Base-by-base conservation (phyloP, 225 moss, liverwort and hornwort genomes). In the Sphagnum contortum region DNA sequence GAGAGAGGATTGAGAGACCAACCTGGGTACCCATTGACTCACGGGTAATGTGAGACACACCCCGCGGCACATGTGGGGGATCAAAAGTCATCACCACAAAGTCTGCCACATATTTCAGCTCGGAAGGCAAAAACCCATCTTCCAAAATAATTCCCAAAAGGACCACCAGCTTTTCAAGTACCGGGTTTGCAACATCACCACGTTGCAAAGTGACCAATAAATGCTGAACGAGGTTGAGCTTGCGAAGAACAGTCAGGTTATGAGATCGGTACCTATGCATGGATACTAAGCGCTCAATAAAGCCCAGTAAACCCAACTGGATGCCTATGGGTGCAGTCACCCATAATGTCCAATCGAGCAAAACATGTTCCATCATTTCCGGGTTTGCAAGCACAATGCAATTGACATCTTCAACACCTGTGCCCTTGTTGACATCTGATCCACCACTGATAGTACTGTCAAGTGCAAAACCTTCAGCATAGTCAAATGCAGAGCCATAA, bases 51-150 rank as follows among this genome's bases (percentile, higher is more conserved):
- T 79, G 77, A 47, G 88, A 73, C 47, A 83, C 71, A 75, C 85
- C 83, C 64, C 83, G 70, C 9, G 76, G 75, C 69, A 87, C 81
- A 80, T 86, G 88, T 59, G 92, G 89, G 29, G 92, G 92, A 73
- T 93, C 87, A 75, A 93, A 93, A 14, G 92, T 93, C 92, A 93
- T 93, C 48, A 93, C 89, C 47, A 93, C 92, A 72, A 93, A 93
- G 77, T 93, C 92, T 65, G 92, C 89, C 61, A 90, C 92, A 74
- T 93, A 93, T 62, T 90, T 90, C 12, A 93, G 86, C 77, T 93
- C 92, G 45, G 90, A 75, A 53, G 88, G 64, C 63, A 93, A 63
- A 71, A 93, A 93, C 8, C 92, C 92, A 71, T 93, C 87, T 81
- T 93, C 92, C 74, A 93, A 73, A 48, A 93, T 78, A 57, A 93